A percentile compares a stretch with the other conserved stretches of the same genome.
Conservation (phyloP, 768 basidiomycete genomes). For the Lentinula guzmanii region DNA sequence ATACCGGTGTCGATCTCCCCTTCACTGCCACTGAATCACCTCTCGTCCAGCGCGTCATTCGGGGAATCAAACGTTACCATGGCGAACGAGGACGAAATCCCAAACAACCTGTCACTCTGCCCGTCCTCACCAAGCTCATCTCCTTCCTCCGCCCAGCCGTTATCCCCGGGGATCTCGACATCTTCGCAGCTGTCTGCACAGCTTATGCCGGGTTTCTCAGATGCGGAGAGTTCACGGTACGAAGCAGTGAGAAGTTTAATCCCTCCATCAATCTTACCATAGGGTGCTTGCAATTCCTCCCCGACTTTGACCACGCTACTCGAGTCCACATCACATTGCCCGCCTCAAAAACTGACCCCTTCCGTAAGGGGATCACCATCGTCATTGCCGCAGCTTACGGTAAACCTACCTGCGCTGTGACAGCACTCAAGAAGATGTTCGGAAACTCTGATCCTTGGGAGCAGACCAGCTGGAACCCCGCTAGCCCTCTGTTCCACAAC, state of each 20-base stretch:
- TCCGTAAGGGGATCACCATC: conserved; percentile 6
- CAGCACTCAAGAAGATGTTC: background rate
- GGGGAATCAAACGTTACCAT: conserved; percentile 14
- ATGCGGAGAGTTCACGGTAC: background rate
- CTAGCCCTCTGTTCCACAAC: background rate
- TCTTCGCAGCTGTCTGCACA: background rate
- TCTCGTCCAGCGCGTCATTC: conserved; percentile 11
- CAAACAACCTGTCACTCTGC: conserved; percentile 4
- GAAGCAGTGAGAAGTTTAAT: background rate
- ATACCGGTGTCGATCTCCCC: no score
- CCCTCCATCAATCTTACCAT: background rate
- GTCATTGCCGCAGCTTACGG: background rate
- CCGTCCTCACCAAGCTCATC: background rate
- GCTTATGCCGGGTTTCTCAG: no score
- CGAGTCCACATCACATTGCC: conserved; percentile 18
- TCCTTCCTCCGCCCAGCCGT: background rate
- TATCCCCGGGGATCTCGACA: background rate
- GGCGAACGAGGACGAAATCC: conserved; percentile 15
- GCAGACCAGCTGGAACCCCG: conserved; percentile 6
- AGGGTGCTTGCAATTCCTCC: background rate
- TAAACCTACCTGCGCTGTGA: background rate
- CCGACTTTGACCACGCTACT: background rate
- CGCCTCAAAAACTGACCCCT: background rate
- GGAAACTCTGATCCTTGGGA: background rate
- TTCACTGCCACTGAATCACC: no score